Base-by-base conservation (phyloP, 2,329 filamentous ascomycete genomes). In the Sporothrix phasma region DNA sequence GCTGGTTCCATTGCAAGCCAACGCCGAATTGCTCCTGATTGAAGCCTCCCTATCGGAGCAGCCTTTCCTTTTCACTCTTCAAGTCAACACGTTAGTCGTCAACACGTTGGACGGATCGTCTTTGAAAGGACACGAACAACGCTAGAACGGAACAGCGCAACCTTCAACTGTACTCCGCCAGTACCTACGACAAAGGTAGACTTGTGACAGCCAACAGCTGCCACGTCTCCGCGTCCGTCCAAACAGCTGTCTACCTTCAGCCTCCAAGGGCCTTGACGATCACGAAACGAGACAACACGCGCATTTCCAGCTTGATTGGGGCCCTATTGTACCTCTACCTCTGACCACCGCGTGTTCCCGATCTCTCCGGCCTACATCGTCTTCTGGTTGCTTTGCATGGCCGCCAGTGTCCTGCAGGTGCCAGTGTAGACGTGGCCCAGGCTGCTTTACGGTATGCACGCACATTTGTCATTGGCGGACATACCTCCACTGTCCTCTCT, bases 371-470 rank as follows among this genome's bases (percentile, higher is more conserved):
- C 11, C 24, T 39, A 5, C 31, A 24, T 8, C 51, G 13, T 43
- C 54, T n/a, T 29, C 37, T 43, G 54, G 54, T 37, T 26, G 19
- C 17, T 46, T 17, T 59, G 64, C 64, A 65, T 65, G 64, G 59
- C 62, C 62, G 24, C 49, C 49, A 22, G 43, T 46, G 53, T 51
- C 51, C 53, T 65, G 51, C 49, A 62, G 24, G 37, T 54, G 41
- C 43, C 58, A 59, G 64, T 62, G 43, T 24, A 46, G 43, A 51
- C 31, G 34, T 43, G 43, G 37, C 41, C n/a, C 59, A 51, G 53
- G 60, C 58, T 60, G 63, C 47, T 22, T 58, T 47, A 49, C 19
- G 58, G 63, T 62, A 56, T 41, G 58, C 46, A 19, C 13, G 17
- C 26, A 54, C 45, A 29, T 22, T 43, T 22, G 22, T 58, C 54